A percentile compares a stretch with the other conserved stretches of the same genome.
Evolutionary conservation across 139 green algal genomes (phyloP).

Genomic region (Desmodesmus armatus): DNA sequence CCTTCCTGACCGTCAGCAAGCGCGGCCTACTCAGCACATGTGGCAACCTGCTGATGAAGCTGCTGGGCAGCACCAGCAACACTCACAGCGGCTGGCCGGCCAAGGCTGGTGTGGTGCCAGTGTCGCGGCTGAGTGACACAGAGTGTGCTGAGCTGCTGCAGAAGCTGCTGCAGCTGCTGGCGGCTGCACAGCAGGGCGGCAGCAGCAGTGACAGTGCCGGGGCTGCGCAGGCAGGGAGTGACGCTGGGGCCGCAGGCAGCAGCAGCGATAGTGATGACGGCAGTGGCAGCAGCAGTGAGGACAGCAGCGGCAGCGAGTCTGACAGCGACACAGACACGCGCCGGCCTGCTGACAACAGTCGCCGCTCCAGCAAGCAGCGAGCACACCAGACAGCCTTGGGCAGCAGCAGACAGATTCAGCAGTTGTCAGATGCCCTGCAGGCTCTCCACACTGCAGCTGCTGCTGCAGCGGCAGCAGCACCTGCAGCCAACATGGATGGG

Average conservation of each 20-base stretch:
- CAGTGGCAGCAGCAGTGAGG: slow-evolving; percentile 16
- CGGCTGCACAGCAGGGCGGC: background rate
- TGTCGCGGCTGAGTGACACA: background rate
- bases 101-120: background rate
- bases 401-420: background rate
- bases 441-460: background rate
- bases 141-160: slow-evolving; percentile 20
- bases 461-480: background rate
- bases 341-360: background rate
- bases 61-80: slow-evolving; percentile 31
- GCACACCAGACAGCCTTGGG: background rate
- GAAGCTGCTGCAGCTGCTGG: background rate
- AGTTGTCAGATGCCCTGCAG: slow-evolving; percentile 8
- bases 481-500: background rate
- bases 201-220: background rate
- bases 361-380: background rate
- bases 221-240: background rate
- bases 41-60: slow-evolving; percentile 18
- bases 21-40: slow-evolving; percentile 25
- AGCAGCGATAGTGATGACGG: background rate
- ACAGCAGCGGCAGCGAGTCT: background rate
- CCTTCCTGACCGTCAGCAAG: slow-evolving; percentile 16
- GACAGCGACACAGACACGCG: background rate
- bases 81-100: background rate
- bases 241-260: background rate